Base-by-base conservation (phyloP, 306 rosid genomes). In the Ceratonia siliqua region DNA sequence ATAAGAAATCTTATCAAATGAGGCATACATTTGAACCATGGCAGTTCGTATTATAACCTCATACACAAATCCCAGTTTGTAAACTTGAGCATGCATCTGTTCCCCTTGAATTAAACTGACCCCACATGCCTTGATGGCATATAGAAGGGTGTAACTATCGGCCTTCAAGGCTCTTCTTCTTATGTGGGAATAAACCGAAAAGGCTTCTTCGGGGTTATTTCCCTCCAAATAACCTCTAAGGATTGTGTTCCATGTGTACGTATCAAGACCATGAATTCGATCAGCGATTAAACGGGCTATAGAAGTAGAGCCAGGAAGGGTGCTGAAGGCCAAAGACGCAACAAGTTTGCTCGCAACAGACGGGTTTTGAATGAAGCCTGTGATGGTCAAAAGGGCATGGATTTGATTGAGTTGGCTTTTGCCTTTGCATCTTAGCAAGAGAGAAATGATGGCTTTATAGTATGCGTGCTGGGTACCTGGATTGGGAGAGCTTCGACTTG, bases 81-180 rank as follows among this genome's bases (percentile, higher is more conserved):
- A 63, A 14, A 63, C 12, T 39, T 52, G 85, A 0, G 75, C 79
- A 77, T 88, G 90, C 41, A 88, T 64, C 72, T 79, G 83, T 42
- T 83, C 79, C 11, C 90, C 90, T 74, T 88, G 89, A 63, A 63
- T 7, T 61, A 20, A 18, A 46, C 52, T 22, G 81, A 78, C 15
- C 36, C 55, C 83, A 58, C 89, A 83, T 0, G 88, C 80, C 70
- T 83, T 85, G 13, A 88, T 66, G 62, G 86, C 87, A 42, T 81
- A 49, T 5, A 87, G 85, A 20, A 85, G 78, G 1, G 90, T 81
- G 74, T 64, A 88, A 68, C 88, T 75, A 73, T 88, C 84, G 30
- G 87, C 86, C 41, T 33, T 5, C 35, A 63, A 21, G 13, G 52
- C 52, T 63, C 35, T 63, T 63, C 70, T 63, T 63, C 52, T 39